Percentiles rank a stretch among this genome's conserved stretches.
phyloP scores from a whole-genome alignment of 1,139 yeast species.

The Lodderomyces parapsilosis region DNA sequence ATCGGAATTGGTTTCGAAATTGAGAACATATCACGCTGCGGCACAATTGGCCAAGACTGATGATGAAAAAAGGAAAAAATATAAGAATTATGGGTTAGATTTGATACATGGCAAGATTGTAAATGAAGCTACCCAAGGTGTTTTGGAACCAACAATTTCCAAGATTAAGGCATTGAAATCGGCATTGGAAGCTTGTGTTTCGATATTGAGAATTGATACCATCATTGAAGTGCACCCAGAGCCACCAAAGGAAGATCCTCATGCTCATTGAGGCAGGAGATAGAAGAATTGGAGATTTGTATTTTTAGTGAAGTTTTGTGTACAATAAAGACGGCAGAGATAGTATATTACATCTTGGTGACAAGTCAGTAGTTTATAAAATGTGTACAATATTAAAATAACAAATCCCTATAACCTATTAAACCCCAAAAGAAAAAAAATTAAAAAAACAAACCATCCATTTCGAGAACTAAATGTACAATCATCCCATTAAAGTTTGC shows the following conservation, averaged over 20 bases:
- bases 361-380: too few relatives aligned
- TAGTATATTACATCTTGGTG: too few relatives aligned
- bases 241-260: conserved; percentile 88
- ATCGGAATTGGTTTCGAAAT: conserved; percentile 88
- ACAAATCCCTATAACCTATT: too few relatives aligned
- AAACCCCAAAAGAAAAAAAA: too few relatives aligned
- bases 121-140: conserved; percentile 81
- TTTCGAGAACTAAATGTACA: too few relatives aligned
- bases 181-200: conserved; percentile 97
- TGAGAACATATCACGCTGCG: conserved; percentile 96
- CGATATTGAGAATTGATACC: conserved; percentile 95
- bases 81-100: conserved; percentile 91
- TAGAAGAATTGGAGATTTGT: too few relatives aligned
- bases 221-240: conserved; percentile 98
- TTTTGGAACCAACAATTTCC: conserved; percentile 91
- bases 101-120: conserved; percentile 88
- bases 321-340: too few relatives aligned
- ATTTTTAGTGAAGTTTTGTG: too few relatives aligned
- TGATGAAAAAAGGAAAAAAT: conserved; percentile 79
- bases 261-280: conserved; percentile 23
- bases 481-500: too few relatives aligned
- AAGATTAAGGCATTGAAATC: conserved; percentile 91
- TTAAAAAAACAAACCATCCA: background rate
- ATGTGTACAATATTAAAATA: too few relatives aligned
- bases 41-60: conserved; percentile 82